phyloP scores from a whole-genome alignment of 495 filamentous ascomycete genomes.

The Penicillium alfredii region DNA sequence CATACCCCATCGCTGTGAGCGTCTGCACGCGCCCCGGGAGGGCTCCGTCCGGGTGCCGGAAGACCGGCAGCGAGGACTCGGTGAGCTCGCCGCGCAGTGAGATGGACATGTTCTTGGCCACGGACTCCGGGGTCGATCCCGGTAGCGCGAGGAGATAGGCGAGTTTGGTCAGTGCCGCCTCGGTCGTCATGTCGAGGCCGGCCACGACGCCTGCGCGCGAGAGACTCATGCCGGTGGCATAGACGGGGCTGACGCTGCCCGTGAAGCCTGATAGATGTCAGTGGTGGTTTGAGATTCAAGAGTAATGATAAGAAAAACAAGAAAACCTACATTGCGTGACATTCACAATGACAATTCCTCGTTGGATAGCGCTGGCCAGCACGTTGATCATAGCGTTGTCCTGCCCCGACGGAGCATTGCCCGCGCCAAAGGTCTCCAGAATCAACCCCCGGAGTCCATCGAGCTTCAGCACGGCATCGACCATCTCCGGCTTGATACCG shows the following conservation, averaged over 20 bases:
- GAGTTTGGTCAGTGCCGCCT: conserved; percentile 90
- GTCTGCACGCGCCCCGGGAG: conserved; percentile 41
- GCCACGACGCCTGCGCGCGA: conserved; percentile 88
- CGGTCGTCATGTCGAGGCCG: conserved; percentile 87
- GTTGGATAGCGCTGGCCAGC: conserved; percentile 66
- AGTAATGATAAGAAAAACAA: not conserved
- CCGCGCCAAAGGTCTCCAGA: conserved; percentile 91
- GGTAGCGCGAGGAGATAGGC: conserved; percentile 77
- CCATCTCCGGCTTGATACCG: conserved; percentile 91
- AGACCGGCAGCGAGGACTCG: conserved; percentile 55
- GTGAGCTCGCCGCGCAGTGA: conserved; percentile 85
- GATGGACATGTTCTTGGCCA: conserved; percentile 65
- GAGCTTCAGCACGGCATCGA: conserved; percentile 78
- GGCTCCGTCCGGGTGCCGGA: conserved; percentile 63
- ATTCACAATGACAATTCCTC: conserved; percentile 86
- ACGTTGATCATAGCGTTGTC: conserved; percentile 81
- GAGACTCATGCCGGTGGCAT: conserved; percentile 82
- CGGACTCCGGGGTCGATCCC: conserved; percentile 52
- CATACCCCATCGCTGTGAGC: conserved; percentile 72
- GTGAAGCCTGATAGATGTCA: conserved; percentile 46
- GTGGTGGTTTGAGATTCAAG: not conserved
- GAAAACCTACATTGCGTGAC: conserved; percentile 73
- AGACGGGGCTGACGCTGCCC: conserved; percentile 84
- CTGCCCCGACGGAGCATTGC: conserved; percentile 81
- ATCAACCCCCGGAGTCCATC: conserved; percentile 76